Base-by-base conservation (phyloP, 805 yeast genomes). In the Wickerhamiella sergipiensis region DNA sequence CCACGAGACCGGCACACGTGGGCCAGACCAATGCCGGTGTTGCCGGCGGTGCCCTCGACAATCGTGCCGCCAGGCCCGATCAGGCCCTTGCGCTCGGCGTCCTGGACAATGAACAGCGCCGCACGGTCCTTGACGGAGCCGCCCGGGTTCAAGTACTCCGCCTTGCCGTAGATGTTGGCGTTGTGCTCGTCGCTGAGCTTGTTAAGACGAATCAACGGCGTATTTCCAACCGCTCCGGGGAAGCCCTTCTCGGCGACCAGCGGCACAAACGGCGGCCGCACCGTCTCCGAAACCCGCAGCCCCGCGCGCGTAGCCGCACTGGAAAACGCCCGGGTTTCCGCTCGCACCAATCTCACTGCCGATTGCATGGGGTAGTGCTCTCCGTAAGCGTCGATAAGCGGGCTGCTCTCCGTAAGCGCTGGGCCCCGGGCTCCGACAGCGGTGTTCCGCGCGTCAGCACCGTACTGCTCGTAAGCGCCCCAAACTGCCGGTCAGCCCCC, bases 31-130 rank as follows among this genome's bases (percentile, higher is more conserved):
- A 87, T 87, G 17, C 95, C 96, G n/a, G 96, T 87, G 68, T 87
- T 87, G 31, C 96, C 96, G 2, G 96, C 96, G 12, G 95, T 86
- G 7, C 95, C 95, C 67, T 87, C 96, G 17, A 87, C 89, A 29
- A 87, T 78, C 1, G 95, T 87, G 33, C 92, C 95, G 8, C 94
- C 92, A 3, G 87, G 78, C 52, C 69, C 64, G 51, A 87, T 71
- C 50, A 74, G 67, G 13, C 73, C 72, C 53, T 71, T 71, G 36
- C 65, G 63, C 63, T 87, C 95, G 24, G 95, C 95, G 57, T 86
- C 88, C 57, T 82, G 74, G 48, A 87, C 71, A 56, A 87, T 73
- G 61, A 70, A 85, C 38, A 83, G 70, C 0, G 95, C 95, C 15
- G 96, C 95, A 52, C 96, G 75, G 65, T 87, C 96, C 63, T 87